Evolutionary conservation across 495 filamentous ascomycete genomes (phyloP).

Genomic region (Lichenothelia convexa): DNA sequence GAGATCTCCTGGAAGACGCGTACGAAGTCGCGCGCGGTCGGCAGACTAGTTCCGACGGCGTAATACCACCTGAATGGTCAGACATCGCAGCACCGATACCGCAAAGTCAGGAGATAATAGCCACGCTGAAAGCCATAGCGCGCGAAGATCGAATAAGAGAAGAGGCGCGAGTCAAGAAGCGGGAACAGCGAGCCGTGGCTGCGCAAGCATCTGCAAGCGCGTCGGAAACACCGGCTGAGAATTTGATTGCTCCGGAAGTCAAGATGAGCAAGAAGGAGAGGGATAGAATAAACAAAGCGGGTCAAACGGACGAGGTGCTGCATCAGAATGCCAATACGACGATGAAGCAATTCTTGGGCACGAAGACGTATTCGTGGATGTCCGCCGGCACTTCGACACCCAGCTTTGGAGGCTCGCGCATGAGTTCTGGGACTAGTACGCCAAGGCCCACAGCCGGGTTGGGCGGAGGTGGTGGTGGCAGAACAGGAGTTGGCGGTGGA

Average conservation of each 20-base stretch:
- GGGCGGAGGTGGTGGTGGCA: conserved; percentile 9
- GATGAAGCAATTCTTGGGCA: conserved; percentile 18
- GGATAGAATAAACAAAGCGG: conserved; percentile 34
- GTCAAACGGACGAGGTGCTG: conserved; percentile 20
- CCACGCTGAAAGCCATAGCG: neutral
- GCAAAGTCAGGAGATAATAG: neutral
- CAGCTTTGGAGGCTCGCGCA: no score
- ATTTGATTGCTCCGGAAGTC: neutral
- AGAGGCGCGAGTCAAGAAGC: conserved; percentile 26
- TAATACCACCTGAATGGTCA: conserved; percentile 48
- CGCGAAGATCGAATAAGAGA: conserved; percentile 20
- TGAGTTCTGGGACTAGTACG: no score
- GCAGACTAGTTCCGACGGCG: conserved; percentile 51
- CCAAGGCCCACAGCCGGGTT: conserved; percentile 6
- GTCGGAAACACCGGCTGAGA: conserved; percentile 16
- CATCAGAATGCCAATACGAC: conserved; percentile 19
- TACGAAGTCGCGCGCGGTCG: conserved; percentile 43
- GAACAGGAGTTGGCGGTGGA: no score
- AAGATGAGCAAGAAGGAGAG: conserved; percentile 37
- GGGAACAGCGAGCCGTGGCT: conserved; percentile 21
- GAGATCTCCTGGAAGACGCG: conserved; percentile 52
- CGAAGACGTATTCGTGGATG: conserved; percentile 22
- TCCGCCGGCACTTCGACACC: conserved; percentile 5
- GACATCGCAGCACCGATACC: conserved; percentile 30
- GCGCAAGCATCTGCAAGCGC: conserved; percentile 19